Evolutionary conservation across 257 asterid species (phyloP), one percentile per base, ranked within the genome.

Genomic region (Plantago elongata): DNA sequence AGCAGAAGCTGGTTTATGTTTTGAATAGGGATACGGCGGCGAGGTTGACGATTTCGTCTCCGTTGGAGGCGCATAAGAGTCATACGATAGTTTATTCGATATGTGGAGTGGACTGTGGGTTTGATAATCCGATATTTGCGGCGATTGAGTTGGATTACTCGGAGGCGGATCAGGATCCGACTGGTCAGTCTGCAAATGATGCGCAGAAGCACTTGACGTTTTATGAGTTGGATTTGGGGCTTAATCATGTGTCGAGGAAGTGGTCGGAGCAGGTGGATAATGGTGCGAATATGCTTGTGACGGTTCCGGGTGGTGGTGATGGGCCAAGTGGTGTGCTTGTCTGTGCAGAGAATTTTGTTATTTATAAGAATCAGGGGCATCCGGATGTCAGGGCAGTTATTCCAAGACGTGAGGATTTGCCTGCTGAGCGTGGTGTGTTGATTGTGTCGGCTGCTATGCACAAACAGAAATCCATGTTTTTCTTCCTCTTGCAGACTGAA

Each of bases 291-390:
- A 57, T 93, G 83, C 92, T 93, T 50, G 99, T 93, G 62, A 89
- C 96, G 56, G 99, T 93, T 30, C 99, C 99, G 0, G 99, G 99
- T 52, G 99, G 99, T 55, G 99, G 95, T 63, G 99, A 93, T 81
- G 99, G 99, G 15, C 99, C 99, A 1, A 89, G 99, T 75, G 97
- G 99, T 38, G 99, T 93, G 77, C 95, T 93, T 69, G 99, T 93
- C 51, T 93, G 99, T 74, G 96, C 95, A 0, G 99, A 93, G 71
- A 93, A 93, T 82, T 93, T 89, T 54, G 95, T 93, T 22, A 93
- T 93, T 57, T 93, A 93, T 78, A 93, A 93, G 85, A 89, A 93
- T 75, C 95, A 83, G 81, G 97, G 96, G 29, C 99, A 93, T 55
- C 87, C 83, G 1, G 99, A 93, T 82, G 79, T 93, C 44, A 76